These are phyloP conservation scores for Sistotremastrum niveocremeum DNA, from an alignment of 768 basidiomycete species.

Conservation along the genomic window DNA sequence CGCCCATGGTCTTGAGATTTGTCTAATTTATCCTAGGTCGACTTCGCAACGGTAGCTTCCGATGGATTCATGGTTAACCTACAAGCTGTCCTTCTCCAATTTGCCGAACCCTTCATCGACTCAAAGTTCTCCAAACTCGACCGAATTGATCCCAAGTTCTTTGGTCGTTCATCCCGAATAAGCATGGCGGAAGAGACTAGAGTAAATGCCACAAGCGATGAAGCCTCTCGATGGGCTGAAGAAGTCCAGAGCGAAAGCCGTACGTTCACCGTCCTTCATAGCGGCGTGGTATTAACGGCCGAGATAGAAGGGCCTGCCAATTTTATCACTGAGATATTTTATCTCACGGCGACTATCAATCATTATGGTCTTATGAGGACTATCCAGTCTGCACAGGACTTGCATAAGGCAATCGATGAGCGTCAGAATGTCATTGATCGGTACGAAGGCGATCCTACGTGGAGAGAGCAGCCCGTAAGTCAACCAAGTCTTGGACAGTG, in stretches of 20 bases:
- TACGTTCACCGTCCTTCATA: conserved; percentile 10
- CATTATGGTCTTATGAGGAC: conserved; percentile 83
- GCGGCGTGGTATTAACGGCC: not conserved
- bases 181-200: conserved; percentile 82
- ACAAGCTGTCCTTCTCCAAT: conserved; percentile 65
- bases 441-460: conserved; percentile 62
- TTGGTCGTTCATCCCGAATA: conserved; percentile 56
- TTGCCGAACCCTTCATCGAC: conserved; percentile 94
- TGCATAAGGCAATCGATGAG: conserved; percentile 64
- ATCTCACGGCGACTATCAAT: conserved; percentile 71
- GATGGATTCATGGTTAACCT: conserved; percentile 92
- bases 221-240: conserved; percentile 61
- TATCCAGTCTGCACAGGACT: conserved; percentile 59
- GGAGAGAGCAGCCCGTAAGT: conserved; percentile 34
- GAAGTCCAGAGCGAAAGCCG: conserved; percentile 32
- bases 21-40: conserved; percentile 38
- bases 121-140: conserved; percentile 84
- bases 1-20: not conserved
- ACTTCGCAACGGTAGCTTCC: conserved; percentile 70
- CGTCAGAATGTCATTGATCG: conserved; percentile 64
- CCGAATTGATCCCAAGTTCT: conserved; percentile 78
- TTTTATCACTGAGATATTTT: conserved; percentile 94
- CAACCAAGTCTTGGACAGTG: not conserved
- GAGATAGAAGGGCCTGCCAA: conserved; percentile 53
- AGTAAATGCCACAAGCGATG: conserved; percentile 83